phyloP scores from a whole-genome alignment of 176 grass and related monocot species.

The Oryza meyeriana region DNA sequence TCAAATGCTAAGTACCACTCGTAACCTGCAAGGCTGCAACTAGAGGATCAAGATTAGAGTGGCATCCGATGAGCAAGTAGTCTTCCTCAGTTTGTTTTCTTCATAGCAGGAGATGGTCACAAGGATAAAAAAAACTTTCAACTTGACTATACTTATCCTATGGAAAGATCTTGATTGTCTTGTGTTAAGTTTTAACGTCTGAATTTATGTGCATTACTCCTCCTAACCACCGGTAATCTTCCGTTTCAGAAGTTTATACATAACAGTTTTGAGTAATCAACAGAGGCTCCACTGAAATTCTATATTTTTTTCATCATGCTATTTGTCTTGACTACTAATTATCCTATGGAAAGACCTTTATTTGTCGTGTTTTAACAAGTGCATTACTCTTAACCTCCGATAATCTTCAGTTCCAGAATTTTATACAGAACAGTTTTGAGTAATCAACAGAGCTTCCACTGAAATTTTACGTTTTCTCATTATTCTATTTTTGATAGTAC shows the following conservation, averaged over 20 bases:
- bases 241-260: not conserved
- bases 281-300: not conserved
- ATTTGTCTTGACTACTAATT: not conserved
- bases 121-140: not conserved
- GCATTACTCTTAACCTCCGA: not conserved
- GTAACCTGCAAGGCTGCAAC: not conserved
- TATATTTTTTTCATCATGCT: too few species aligned
- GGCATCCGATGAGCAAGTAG: slow-evolving; percentile 21
- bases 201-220: not conserved
- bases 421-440: not conserved
- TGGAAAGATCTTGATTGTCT: slow-evolving; percentile 29
- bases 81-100: not conserved
- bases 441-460: not conserved
- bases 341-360: not conserved
- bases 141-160: not conserved
- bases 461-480: not conserved
- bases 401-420: not conserved
- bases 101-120: slow-evolving; percentile 6
- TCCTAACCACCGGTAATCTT: not conserved
- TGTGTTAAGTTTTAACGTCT: slow-evolving; percentile 31
- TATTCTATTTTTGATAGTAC: not conserved
- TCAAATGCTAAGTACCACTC: slow-evolving; percentile 26
- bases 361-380: too few species aligned
- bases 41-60: not conserved
- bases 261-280: not conserved